A percentile compares a stretch with the other conserved stretches of the same genome.
These are phyloP conservation scores for Ascochyta koolunga DNA, from an alignment of 2,329 filamentous ascomycete species.

Conservation along the genomic window DNA sequence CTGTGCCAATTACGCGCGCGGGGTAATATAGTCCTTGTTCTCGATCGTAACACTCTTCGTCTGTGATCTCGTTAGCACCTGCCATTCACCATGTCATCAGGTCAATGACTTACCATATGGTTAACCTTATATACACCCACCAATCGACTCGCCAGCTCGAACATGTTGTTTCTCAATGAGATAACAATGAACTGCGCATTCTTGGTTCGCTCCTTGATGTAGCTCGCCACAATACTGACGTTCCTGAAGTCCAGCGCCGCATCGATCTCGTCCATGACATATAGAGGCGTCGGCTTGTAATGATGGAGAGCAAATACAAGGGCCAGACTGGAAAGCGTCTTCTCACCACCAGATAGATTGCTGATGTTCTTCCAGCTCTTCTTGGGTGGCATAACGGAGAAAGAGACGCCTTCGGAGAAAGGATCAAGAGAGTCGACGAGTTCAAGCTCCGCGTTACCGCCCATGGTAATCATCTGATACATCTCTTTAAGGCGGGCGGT, in stretches of 20 bases:
- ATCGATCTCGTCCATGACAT: conserved; percentile 99
- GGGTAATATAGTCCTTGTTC: conserved; percentile 55
- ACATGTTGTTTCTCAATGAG: conserved; percentile 98
- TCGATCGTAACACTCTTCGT: conserved; percentile 61
- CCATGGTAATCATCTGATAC: conserved; percentile 99
- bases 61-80: conserved; percentile 47
- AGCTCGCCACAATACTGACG: conserved; percentile 96
- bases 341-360: conserved; percentile 94
- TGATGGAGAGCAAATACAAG: conserved; percentile 98
- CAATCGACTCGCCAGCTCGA: conserved; percentile 92
- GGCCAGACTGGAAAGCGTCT: conserved; percentile 90
- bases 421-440: conserved; percentile 95
- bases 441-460: conserved; percentile 95
- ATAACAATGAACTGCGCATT: conserved; percentile 99
- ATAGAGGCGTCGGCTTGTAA: conserved; percentile 95
- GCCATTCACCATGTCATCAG: conserved; percentile 65
- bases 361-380: conserved; percentile 99
- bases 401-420: conserved; percentile 95
- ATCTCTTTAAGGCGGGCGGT: conserved; percentile 96
- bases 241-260: conserved; percentile 97
- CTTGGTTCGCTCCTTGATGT: conserved; percentile 99
- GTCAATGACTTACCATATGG: conserved; percentile 70
- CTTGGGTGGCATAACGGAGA: conserved; percentile 99
- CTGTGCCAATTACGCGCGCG: conserved; percentile 16
- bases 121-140: conserved; percentile 99